These are phyloP conservation scores for Aspergillus costaricaensis DNA, from an alignment of 2,329 filamentous ascomycete species.

Conservation along the genomic window DNA sequence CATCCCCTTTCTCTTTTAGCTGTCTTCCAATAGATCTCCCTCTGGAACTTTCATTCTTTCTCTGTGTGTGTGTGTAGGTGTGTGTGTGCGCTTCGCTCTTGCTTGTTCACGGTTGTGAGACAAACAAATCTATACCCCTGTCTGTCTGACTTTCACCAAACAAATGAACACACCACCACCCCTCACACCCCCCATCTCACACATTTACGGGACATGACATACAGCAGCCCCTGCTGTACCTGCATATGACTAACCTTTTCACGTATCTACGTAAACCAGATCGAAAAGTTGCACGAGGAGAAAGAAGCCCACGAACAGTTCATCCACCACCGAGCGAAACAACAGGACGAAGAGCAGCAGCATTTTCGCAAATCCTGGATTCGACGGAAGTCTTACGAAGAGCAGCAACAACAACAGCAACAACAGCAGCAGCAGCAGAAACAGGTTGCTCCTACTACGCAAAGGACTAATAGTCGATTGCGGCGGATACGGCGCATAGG, in stretches of 20 bases:
- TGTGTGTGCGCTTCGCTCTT: too few relatives aligned
- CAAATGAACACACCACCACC: too few relatives aligned
- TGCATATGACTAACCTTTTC: conserved; percentile 1
- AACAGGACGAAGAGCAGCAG: conserved; percentile 36
- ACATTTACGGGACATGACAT: neutral
- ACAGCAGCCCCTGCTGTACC: neutral
- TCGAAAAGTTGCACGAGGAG: conserved; percentile 34
- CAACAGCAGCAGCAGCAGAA: neutral
- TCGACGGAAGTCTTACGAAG: conserved; percentile 26
- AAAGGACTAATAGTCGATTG: conserved; percentile 13
- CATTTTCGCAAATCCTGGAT: conserved; percentile 39
- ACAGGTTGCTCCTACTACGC: neutral
- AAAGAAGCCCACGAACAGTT: conserved; percentile 38
- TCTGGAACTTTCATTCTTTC: neutral
- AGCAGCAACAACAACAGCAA: neutral
- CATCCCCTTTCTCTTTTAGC: too few relatives aligned
- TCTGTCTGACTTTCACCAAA: too few relatives aligned
- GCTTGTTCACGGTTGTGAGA: neutral
- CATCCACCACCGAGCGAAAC: conserved; percentile 32
- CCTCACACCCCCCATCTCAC: neutral
- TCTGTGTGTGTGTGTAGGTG: neutral
- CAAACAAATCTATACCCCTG: too few relatives aligned
- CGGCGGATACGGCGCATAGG: conserved; percentile 11
- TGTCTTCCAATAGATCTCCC: neutral
- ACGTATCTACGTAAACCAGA: conserved; percentile 20